These are phyloP conservation scores for Plantago coronopus DNA, from an alignment of 305 asterid species.

Conservation along the genomic window DNA sequence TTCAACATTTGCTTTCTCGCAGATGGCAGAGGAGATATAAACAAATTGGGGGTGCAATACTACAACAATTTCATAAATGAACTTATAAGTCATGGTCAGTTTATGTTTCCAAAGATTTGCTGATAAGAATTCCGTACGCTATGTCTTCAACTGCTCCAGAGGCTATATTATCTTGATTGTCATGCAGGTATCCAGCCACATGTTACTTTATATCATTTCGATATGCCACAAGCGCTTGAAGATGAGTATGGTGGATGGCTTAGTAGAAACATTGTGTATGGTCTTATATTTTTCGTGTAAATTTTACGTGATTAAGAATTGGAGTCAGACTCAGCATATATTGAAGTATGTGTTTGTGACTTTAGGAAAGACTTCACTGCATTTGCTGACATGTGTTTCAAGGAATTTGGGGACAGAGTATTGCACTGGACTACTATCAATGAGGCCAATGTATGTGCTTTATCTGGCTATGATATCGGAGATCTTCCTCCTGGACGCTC, in stretches of 20 bases:
- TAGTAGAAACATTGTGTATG: conserved; percentile 41
- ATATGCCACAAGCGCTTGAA: conserved; percentile 58
- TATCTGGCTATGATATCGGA: conserved; percentile 47
- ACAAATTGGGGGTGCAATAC: neutral
- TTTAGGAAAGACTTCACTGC: conserved; percentile 43
- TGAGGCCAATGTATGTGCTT: conserved; percentile 36
- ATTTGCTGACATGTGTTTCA: conserved; percentile 51
- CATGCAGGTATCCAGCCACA: conserved; percentile 56
- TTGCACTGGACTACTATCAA: conserved; percentile 55
- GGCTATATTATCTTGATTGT: neutral
- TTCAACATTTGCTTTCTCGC: neutral
- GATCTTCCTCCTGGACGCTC: conserved; percentile 43
- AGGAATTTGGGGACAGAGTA: conserved; percentile 56
- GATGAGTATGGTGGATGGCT: conserved; percentile 58
- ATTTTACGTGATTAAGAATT: neutral
- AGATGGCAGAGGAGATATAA: conserved; percentile 14
- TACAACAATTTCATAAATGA: conserved; percentile 5
- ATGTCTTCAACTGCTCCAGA: neutral
- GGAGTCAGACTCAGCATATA: neutral
- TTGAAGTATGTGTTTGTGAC: neutral
- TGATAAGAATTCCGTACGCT: neutral
- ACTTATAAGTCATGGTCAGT: conserved; percentile 7
- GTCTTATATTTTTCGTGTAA: neutral
- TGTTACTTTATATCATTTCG: conserved; percentile 41
- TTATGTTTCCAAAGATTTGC: conserved; percentile 14